Conservation (phyloP, 129 eudicot genomes). For the Apium graveolens region DNA sequence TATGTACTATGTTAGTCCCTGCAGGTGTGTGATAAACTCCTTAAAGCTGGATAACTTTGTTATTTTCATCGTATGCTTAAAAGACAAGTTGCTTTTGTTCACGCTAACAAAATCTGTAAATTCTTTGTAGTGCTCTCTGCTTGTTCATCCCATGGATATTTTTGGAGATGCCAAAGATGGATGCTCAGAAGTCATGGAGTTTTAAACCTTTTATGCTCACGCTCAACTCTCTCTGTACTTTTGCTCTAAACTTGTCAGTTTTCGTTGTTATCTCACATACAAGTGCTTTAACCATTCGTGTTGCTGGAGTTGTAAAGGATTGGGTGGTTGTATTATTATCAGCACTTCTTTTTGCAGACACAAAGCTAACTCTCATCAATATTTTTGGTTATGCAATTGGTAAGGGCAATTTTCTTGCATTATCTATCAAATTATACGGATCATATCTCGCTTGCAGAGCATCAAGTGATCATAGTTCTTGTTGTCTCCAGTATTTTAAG, state of each 20-base stretch:
- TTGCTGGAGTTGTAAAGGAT: conserved; percentile 97
- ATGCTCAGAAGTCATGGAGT: conserved; percentile 65
- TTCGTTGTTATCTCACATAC: conserved; percentile 92
- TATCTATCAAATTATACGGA: not conserved
- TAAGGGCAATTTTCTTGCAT: conserved; percentile 20
- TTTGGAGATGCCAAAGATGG: conserved; percentile 90
- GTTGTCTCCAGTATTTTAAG: not conserved
- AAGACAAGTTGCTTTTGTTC: conserved; percentile 11
- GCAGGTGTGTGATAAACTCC: conserved; percentile 56
- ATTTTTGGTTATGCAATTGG: conserved; percentile 90
- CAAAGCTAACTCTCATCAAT: conserved; percentile 77
- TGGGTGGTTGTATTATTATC: conserved; percentile 95
- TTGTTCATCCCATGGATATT: conserved; percentile 86
- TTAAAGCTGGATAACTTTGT: conserved; percentile 1
- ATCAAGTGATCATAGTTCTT: not conserved
- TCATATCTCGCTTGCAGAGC: not conserved
- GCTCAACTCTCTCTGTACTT: conserved; percentile 86
- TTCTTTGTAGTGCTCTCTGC: conserved; percentile 73
- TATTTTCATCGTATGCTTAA: conserved; percentile 14
- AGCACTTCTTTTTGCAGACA: conserved; percentile 89
- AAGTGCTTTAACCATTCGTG: conserved; percentile 94
- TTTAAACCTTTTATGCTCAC: conserved; percentile 59
- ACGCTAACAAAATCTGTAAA: conserved; percentile 26
- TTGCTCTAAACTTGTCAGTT: conserved; percentile 88
- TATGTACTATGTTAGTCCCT: conserved; percentile 96